These are phyloP conservation scores for Nakazawaea populi DNA, from an alignment of 805 yeast genomes.

Conservation along the genomic window DNA sequence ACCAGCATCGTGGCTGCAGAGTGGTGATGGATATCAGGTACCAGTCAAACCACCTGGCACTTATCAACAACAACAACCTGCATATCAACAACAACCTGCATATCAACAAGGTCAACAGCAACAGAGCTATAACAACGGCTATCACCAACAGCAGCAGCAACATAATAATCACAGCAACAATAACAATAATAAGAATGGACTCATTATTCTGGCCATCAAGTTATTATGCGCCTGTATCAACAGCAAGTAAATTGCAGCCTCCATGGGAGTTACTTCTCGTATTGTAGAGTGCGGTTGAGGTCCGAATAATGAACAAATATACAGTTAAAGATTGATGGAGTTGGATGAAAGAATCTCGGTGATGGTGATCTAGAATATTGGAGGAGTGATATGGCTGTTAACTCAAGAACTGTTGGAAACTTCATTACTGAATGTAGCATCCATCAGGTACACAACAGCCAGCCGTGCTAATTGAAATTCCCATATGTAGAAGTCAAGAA, in stretches of 20 bases:
- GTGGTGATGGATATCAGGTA: constrained; percentile 15
- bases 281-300: neutral
- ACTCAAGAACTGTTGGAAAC: too few species aligned
- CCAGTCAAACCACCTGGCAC: constrained; percentile 12
- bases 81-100: constrained; percentile 15
- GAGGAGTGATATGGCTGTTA: too few species aligned
- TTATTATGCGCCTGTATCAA: constrained; percentile 15
- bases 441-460: too few species aligned
- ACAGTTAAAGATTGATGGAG: too few species aligned
- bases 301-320: too few species aligned
- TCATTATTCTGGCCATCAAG: constrained; percentile 8
- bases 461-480: too few species aligned
- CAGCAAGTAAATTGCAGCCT: neutral
- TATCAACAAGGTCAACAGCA: constrained; percentile 24
- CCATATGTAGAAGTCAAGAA: too few species aligned
- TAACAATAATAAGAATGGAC: constrained; percentile 17
- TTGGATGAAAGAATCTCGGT: too few species aligned
- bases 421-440: too few species aligned
- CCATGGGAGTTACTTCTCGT: neutral
- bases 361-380: too few species aligned
- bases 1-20: constrained; percentile 30
- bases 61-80: constrained; percentile 15
- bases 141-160: constrained; percentile 23
- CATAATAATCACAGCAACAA: constrained; percentile 20
- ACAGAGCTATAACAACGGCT: constrained; percentile 4